Evolutionary conservation across 1,284 basidiomycete genomes (phyloP), one percentile per base, ranked within the genome.

Genomic region (Phellinidium pouzarii): DNA sequence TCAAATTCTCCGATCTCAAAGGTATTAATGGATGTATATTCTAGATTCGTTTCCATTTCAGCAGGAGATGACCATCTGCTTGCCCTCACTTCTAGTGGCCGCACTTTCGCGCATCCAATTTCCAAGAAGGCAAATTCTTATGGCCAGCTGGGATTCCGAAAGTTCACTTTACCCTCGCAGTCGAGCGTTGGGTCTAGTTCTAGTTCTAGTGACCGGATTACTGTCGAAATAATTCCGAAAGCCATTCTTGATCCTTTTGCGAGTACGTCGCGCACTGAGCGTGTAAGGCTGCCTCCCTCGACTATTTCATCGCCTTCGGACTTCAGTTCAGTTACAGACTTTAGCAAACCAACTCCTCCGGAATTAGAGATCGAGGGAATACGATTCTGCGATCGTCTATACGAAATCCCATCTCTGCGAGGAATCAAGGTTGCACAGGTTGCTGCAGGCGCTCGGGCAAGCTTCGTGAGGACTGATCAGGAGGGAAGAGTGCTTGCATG

Each of bases 401-500:
- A 84, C 58, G 91, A 94, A 65, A 79, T 97, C 40, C 91, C 91
- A 0, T 77, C 86, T 2, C 71, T 97, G 29, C 72, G 71, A 45
- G 85, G 79, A 0, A 68, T 94, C 17, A 66, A 78, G 34, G 52
- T 79, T 38, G 78, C 75, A 9, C 84, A 93, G 65, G 75, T 94
- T 42, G 83, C 84, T 17, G 80, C 91, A 3, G 90, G 91, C 3
- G 74, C 75, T 41, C 76, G 84, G 52, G 85, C 79, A 48, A 91
- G 87, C 59, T 90, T 91, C 65, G 81, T 78, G 26, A 72, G 83
- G 51, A 84, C 91, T 4, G 64, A 61, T 4, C 62, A 71, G 3
- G 71, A 74, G 5, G 93, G 92, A 1, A 74, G 84, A 42, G 90
- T 95, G 3, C 77, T 98, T n/a, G 89, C 84, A 0, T 94, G 88